Conservation (phyloP, 2,329 filamentous ascomycete genomes). For the Epichloe gansuensis region DNA sequence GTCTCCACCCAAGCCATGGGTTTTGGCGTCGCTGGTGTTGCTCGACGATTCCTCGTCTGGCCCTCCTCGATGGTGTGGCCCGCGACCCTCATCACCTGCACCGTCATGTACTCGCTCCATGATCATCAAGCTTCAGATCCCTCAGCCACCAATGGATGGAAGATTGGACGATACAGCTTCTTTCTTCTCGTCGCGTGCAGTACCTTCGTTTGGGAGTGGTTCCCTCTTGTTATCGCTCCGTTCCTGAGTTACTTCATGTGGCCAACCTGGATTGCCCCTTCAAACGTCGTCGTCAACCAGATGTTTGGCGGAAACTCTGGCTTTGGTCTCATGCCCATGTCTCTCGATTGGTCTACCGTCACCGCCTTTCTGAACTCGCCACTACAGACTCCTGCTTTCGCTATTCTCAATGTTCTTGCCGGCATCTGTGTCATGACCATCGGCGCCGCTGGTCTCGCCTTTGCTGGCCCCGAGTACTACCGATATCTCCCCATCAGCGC, state of each 20-base stretch:
- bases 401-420: slow-evolving; percentile 44
- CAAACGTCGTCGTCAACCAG: slow-evolving; percentile 50
- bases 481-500: slow-evolving; percentile 44
- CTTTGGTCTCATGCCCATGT: slow-evolving; percentile 48
- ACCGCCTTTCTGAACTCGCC: slow-evolving; percentile 44
- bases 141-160: slow-evolving; percentile 41
- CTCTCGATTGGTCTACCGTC: slow-evolving; percentile 53
- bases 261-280: slow-evolving; percentile 48
- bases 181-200: slow-evolving; percentile 39
- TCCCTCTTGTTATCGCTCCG: slow-evolving; percentile 45
- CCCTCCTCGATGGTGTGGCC: slow-evolving; percentile 56
- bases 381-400: slow-evolving; percentile 46
- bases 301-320: slow-evolving; percentile 50
- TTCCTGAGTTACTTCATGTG: slow-evolving; percentile 48
- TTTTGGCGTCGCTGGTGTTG: slow-evolving; percentile 48
- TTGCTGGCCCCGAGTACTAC: slow-evolving; percentile 35
- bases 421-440: slow-evolving; percentile 37
- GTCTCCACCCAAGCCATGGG: slow-evolving; percentile 51
- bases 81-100: slow-evolving; percentile 44
- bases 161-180: slow-evolving; percentile 41
- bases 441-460: slow-evolving; percentile 40
- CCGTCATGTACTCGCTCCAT: slow-evolving; percentile 52
- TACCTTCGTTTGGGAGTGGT: slow-evolving; percentile 45
- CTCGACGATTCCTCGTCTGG: slow-evolving; percentile 45
- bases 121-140: slow-evolving; percentile 43